Percentiles rank a stretch among this genome's conserved stretches.
These are phyloP conservation scores for Monosporascus sp. DNA, from an alignment of 2,329 filamentous ascomycete genomes.

Conservation along the genomic window DNA sequence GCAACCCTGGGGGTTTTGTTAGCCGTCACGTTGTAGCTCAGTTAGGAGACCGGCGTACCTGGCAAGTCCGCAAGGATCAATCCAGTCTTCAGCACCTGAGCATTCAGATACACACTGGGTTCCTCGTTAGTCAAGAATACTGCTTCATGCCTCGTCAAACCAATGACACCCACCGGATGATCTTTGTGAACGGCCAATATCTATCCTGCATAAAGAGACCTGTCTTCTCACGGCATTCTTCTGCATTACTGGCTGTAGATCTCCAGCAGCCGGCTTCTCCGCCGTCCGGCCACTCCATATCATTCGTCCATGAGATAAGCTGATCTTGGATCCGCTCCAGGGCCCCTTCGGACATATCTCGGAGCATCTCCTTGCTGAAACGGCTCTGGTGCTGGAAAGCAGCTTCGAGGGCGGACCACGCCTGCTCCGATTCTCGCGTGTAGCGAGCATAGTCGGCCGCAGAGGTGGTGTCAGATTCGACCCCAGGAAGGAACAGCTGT, in stretches of 20 bases:
- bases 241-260: slow-evolving; percentile 22
- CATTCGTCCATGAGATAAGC: slow-evolving; percentile 22
- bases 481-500: slow-evolving; percentile 19
- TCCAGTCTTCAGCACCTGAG: slow-evolving; percentile 26
- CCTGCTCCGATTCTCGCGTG: slow-evolving; percentile 29
- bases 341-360: slow-evolving; percentile 23
- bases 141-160: background rate
- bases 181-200: slow-evolving; percentile 31
- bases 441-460: slow-evolving; percentile 20
- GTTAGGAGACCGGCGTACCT: slow-evolving; percentile 10
- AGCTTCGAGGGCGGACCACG: slow-evolving; percentile 33
- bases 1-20: slow-evolving; percentile 15
- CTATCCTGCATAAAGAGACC: slow-evolving; percentile 27
- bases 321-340: slow-evolving; percentile 16
- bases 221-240: slow-evolving; percentile 24
- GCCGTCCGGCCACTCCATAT: slow-evolving; percentile 26
- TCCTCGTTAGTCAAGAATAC: background rate
- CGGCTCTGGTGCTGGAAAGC: slow-evolving; percentile 24
- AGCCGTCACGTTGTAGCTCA: background rate
- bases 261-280: slow-evolving; percentile 21
- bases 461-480: slow-evolving; percentile 13
- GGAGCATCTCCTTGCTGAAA: slow-evolving; percentile 16
- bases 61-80: slow-evolving; percentile 30
- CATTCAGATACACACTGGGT: slow-evolving; percentile 24
- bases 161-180: slow-evolving; percentile 22